Percentiles rank a stretch among this genome's conserved stretches.
These are phyloP conservation scores for Petasospora fabianii DNA, from an alignment of 1,139 yeast species.

Conservation along the genomic window DNA sequence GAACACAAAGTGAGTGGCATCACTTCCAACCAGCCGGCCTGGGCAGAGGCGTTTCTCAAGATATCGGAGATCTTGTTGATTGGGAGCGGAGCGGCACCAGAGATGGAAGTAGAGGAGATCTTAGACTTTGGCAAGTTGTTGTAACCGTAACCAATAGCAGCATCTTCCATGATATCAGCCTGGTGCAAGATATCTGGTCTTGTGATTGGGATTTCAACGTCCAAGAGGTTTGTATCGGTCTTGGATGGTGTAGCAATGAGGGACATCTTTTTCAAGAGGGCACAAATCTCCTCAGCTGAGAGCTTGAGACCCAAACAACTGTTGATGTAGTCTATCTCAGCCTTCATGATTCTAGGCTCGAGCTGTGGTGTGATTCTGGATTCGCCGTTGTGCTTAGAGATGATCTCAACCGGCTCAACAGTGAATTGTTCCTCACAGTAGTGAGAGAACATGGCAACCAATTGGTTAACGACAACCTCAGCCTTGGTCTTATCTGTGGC, in stretches of 20 bases:
- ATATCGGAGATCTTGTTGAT: conserved; percentile 90
- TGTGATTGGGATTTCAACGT: conserved; percentile 83
- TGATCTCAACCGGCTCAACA: conserved; percentile 83
- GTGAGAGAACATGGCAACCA: conserved; percentile 93
- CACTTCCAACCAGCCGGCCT: conserved; percentile 95
- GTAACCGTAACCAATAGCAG: conserved; percentile 94
- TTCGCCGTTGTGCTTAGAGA: conserved; percentile 79
- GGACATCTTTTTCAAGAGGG: conserved; percentile 77
- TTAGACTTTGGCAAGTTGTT: conserved; percentile 83
- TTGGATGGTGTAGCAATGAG: conserved; percentile 57
- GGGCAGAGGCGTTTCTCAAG: conserved; percentile 85
- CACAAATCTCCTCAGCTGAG: conserved; percentile 62
- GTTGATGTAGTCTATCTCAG: conserved; percentile 84
- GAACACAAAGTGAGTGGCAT: conserved; percentile 94
- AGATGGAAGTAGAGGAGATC: conserved; percentile 57
- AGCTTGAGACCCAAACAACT: conserved; percentile 83
- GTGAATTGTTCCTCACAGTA: conserved; percentile 76
- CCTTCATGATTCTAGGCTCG: conserved; percentile 61
- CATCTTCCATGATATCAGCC: conserved; percentile 99
- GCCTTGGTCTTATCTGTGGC: conserved; percentile 95
- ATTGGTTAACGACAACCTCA: conserved; percentile 83
- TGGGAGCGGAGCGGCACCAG: conserved; percentile 80
- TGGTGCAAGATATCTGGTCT: conserved; percentile 95
- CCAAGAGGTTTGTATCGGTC: conserved; percentile 48
- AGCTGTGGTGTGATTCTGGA: conserved; percentile 76